A percentile compares a stretch with the other conserved stretches of the same genome.
Conservation (phyloP, 768 basidiomycete species). For the Cytidiella melzeri region DNA sequence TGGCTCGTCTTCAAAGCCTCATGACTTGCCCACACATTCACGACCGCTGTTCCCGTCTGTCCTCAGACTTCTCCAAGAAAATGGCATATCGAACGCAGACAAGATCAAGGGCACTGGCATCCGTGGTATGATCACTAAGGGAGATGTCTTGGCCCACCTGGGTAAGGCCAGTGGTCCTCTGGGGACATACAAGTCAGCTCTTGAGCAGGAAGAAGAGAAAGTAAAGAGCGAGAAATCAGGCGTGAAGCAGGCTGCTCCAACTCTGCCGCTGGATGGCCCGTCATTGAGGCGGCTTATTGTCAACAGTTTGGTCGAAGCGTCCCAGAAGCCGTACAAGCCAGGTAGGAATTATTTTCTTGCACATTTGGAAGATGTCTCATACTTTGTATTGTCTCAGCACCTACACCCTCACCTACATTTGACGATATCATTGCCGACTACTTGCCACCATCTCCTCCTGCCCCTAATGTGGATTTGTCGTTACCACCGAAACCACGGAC, state of each 20-base stretch:
- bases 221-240: conserved; percentile 29
- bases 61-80: conserved; percentile 65
- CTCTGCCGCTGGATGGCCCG: conserved; percentile 49
- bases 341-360: conserved; percentile 26
- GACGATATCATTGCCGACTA: conserved; percentile 76
- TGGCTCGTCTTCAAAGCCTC: conserved; percentile 17
- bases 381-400: conserved; percentile 26
- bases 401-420: conserved; percentile 46
- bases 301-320: conserved; percentile 48
- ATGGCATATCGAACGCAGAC: conserved; percentile 50
- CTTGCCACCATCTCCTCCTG: conserved; percentile 33
- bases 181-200: conserved; percentile 61
- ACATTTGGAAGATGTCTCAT: conserved; percentile 1
- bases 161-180: conserved; percentile 76
- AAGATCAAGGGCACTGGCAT: conserved; percentile 84
- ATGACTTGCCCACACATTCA: conserved; percentile 39
- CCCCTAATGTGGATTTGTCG: conserved; percentile 1
- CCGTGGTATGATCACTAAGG: conserved; percentile 93
- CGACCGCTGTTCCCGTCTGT: conserved; percentile 90
- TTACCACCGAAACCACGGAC: conserved; percentile 16
- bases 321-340: conserved; percentile 43
- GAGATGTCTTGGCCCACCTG: conserved; percentile 83
- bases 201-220: conserved; percentile 25
- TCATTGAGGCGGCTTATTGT: conserved; percentile 63
- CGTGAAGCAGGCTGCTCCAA: conserved; percentile 11